Conservation (phyloP, 768 basidiomycete species). For the Auriscalpium orientale region DNA sequence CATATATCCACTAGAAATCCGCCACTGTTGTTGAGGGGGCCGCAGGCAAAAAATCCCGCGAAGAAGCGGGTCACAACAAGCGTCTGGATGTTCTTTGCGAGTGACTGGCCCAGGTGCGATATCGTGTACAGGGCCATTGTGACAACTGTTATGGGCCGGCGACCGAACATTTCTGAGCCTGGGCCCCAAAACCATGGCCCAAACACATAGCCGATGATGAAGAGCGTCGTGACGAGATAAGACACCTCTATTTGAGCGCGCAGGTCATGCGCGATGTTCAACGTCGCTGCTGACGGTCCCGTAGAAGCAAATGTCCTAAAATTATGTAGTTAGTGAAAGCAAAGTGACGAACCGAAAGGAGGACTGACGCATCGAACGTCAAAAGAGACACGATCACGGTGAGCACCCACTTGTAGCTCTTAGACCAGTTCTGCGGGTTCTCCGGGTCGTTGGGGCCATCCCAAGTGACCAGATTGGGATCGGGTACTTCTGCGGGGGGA, state of each 20-base stretch:
- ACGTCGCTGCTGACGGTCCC: neutral
- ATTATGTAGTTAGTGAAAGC: neutral
- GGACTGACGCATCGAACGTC: neutral
- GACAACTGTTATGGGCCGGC: constrained; percentile 7
- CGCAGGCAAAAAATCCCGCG: constrained; percentile 17
- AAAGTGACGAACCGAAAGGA: neutral
- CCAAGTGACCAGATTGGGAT: constrained; percentile 3
- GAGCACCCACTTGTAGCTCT: constrained; percentile 2
- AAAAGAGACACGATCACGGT: neutral
- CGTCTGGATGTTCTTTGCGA: constrained; percentile 7
- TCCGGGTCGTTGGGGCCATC: constrained; percentile 2
- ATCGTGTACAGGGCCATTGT: constrained; percentile 6
- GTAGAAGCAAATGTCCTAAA: constrained; percentile 10
- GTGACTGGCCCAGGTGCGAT: constrained; percentile 5
- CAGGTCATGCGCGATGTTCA: neutral
- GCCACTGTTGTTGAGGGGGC: constrained; percentile 13
- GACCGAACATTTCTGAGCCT: constrained; percentile 11
- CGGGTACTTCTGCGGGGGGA: neutral
- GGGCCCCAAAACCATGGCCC: constrained; percentile 16
- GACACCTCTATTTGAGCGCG: constrained; percentile 1
- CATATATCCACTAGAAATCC: constrained; percentile 18
- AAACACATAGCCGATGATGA: constrained; percentile 6
- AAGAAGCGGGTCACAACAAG: constrained; percentile 17
- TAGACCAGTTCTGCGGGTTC: constrained; percentile 10
- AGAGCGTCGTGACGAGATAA: constrained; percentile 3